Conservation (phyloP, 1,139 yeast species). For the Debaryomyces udenii region DNA sequence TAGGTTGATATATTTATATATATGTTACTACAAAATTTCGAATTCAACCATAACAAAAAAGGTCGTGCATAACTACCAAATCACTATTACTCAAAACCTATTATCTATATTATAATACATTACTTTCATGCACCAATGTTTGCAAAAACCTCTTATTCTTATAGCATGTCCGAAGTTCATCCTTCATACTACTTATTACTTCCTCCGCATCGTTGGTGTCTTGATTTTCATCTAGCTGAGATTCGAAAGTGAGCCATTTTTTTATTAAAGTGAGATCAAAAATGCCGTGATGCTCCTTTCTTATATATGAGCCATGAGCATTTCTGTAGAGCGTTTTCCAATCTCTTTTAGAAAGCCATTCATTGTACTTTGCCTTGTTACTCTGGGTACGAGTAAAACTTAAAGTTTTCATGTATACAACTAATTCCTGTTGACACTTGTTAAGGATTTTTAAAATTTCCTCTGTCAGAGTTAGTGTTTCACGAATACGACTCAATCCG, state of each 20-base stretch:
- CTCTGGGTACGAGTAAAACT: not conserved
- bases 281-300: slow-evolving; percentile 16
- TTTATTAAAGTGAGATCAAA: slow-evolving; percentile 23
- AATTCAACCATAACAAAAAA: slow-evolving; percentile 5
- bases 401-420: slow-evolving; percentile 12
- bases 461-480: slow-evolving; percentile 31
- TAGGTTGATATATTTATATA: not conserved
- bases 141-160: slow-evolving; percentile 17
- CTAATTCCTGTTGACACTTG: slow-evolving; percentile 21
- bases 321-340: slow-evolving; percentile 9
- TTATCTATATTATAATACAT: not conserved
- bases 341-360: slow-evolving; percentile 4
- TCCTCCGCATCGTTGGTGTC: slow-evolving; percentile 5
- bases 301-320: slow-evolving; percentile 4
- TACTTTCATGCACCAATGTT: slow-evolving; percentile 17
- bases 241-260: slow-evolving; percentile 17
- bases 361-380: not conserved
- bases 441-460: slow-evolving; percentile 15
- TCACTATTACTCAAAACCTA: too few species aligned
- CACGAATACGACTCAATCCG: slow-evolving; percentile 14
- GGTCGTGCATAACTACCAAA: not conserved
- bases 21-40: not conserved
- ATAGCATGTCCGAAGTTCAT: slow-evolving; percentile 18
- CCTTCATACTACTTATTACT: slow-evolving; percentile 11
- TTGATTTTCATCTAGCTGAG: not conserved